phyloP scores from a whole-genome alignment of 202 grass and related monocot genomes.

The Setaria italica region DNA sequence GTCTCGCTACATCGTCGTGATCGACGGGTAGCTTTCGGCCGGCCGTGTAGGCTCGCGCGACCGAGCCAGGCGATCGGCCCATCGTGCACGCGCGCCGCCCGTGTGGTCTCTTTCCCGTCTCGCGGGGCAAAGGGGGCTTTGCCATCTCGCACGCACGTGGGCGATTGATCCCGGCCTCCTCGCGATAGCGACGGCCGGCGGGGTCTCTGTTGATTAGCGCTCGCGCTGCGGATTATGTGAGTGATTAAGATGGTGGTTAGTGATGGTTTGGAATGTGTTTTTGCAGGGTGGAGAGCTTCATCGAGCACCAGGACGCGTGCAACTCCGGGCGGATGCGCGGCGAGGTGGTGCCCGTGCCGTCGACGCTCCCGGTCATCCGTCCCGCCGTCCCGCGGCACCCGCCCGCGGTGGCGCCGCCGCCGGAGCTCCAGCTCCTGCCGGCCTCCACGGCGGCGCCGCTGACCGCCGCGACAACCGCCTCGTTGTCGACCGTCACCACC shows the following conservation, averaged over 20 bases:
- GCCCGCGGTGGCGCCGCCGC: not conserved
- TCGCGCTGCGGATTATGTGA: not conserved
- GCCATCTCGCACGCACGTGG: slow-evolving; percentile 6
- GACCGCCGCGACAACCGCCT: not conserved
- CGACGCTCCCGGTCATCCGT: slow-evolving; percentile 36
- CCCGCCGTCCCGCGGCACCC: slow-evolving; percentile 2
- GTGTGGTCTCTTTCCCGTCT: slow-evolving; percentile 1
- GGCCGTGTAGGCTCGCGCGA: not conserved
- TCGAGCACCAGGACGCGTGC: slow-evolving; percentile 98
- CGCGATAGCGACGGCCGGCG: not conserved
- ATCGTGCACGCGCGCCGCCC: not conserved
- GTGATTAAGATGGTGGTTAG: not conserved
- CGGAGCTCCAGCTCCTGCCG: slow-evolving; percentile 85
- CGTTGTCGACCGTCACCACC: not conserved
- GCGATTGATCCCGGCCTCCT: not conserved
- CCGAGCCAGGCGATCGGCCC: slow-evolving; percentile 19
- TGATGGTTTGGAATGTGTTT: not conserved
- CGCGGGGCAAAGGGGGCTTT: not conserved
- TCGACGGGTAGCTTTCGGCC: slow-evolving; percentile 46
- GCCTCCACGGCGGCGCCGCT: not conserved
- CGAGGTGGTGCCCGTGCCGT: slow-evolving; percentile 10
- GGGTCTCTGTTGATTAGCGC: not conserved
- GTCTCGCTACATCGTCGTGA: not conserved
- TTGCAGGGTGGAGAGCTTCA: slow-evolving; percentile 96
- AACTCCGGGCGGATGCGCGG: slow-evolving; percentile 56